These are phyloP conservation scores for Urostyla sp. DNA, from an alignment of 73 alveolate species.

Conservation along the genomic window DNA sequence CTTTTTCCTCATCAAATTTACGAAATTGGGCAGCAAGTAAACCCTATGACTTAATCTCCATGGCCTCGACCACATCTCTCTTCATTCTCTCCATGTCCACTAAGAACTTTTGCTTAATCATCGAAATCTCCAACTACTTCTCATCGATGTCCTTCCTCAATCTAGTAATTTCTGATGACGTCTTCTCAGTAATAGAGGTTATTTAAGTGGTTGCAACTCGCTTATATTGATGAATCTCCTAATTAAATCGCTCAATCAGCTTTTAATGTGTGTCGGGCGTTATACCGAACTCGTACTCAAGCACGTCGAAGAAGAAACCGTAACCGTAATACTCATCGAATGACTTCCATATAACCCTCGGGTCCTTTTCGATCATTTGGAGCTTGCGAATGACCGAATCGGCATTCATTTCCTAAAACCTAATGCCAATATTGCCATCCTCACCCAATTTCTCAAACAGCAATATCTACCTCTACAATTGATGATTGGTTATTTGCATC, in stretches of 20 bases:
- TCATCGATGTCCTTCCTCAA: constrained; percentile 45
- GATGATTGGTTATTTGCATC: constrained; percentile 20
- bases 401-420: constrained; percentile 57
- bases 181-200: constrained; percentile 44
- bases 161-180: constrained; percentile 6
- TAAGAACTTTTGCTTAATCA: constrained; percentile 21
- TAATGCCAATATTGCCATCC: constrained; percentile 54
- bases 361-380: constrained; percentile 46
- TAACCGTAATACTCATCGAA: constrained; percentile 53
- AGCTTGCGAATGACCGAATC: constrained; percentile 59
- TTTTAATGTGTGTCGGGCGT: constrained; percentile 55
- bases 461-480: constrained; percentile 4
- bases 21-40: constrained; percentile 37
- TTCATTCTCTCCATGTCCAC: constrained; percentile 47
- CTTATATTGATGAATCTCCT: constrained; percentile 23
- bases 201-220: constrained; percentile 27
- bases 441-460: constrained; percentile 17
- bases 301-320: constrained; percentile 55
- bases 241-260: constrained; percentile 45
- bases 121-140: constrained; percentile 17
- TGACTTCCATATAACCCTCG: constrained; percentile 57
- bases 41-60: constrained; percentile 33
- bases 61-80: constrained; percentile 30
- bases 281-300: constrained; percentile 63
- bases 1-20: constrained; percentile 65